Conservation (phyloP, 208 protist genomes). For the Leishmania arabica region DNA sequence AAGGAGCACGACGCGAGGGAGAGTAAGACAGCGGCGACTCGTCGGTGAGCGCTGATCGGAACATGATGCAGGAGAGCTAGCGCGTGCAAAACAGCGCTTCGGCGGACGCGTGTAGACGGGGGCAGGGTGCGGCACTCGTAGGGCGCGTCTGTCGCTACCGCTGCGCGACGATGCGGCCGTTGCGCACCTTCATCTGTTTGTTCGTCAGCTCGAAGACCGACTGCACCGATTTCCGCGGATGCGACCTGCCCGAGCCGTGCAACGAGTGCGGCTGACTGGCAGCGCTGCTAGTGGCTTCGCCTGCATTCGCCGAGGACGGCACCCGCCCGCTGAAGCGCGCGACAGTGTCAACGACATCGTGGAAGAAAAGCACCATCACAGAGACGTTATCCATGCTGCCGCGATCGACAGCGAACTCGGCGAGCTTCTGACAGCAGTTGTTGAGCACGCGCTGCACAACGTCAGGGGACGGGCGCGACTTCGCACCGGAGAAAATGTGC, state of each 20-base stretch:
- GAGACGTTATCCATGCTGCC: conserved; percentile 86
- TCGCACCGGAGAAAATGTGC: conserved; percentile 32
- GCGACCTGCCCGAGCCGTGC: background rate
- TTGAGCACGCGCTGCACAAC: conserved; percentile 56
- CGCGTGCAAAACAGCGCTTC: background rate
- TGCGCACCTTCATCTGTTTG: conserved; percentile 31
- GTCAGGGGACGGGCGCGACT: conserved; percentile 45
- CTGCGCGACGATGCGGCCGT: conserved; percentile 27
- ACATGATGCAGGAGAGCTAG: background rate
- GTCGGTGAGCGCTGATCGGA: background rate
- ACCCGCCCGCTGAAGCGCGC: conserved; percentile 39
- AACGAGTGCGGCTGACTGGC: background rate
- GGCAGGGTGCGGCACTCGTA: no score
- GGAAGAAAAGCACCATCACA: conserved; percentile 79
- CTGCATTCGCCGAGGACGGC: background rate
- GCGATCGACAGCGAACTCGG: conserved; percentile 80
- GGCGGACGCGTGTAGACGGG: background rate
- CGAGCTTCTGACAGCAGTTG: conserved; percentile 81
- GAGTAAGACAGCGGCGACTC: background rate
- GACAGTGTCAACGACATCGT: conserved; percentile 75
- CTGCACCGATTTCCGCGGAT: conserved; percentile 14
- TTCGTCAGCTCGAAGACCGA: conserved; percentile 26
- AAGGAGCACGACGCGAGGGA: background rate
- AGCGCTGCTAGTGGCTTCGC: background rate
- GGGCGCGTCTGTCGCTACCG: background rate